Base-by-base conservation (phyloP, 1,284 basidiomycete species). In the Moniliella sp. region DNA sequence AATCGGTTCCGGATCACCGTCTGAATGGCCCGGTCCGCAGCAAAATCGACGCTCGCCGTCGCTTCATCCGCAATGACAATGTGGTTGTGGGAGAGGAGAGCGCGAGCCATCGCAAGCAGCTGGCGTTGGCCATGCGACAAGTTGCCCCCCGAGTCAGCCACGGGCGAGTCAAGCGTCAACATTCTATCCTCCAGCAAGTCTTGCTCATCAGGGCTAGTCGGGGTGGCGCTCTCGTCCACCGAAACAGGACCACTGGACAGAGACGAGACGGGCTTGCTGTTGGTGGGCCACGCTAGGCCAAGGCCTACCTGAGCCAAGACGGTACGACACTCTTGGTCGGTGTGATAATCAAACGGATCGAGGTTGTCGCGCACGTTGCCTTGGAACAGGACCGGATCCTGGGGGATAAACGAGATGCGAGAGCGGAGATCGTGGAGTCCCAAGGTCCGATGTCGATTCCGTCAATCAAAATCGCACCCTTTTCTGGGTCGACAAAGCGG, bases 101-200 rank as follows among this genome's bases (percentile, higher is more conserved):
- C 70, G 25, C 68, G 60, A 0, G 70, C 69, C 15, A 62, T 33
- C 30, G 60, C 52, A 5, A 63, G 43, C 13, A 62, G 48, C 45
- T 64, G 62, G 13, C 56, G 51, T 46, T 62, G 45, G 4, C 47
- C 41, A 1, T 35, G 25, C 14, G 39, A 46, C 36, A 48, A 42
- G 19, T 39, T 35, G 12, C 31, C 34, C 8, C 83, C 83, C 10
- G 76, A 78, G 61, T 86, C 82, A 36, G 72, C 62, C 9, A 88
- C 72, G 18, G 67, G 66, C 0, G 78, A 72, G 54, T 86, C 80
- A 1, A 88, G 65, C 1, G 72, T 70, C n/a, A n/a, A n/a, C n/a
- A n/a, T n/a, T n/a, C n/a, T n/a, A 18, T 71, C 76, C 1, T 75
- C 67, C 25, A 83, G 67, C n/a, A n/a, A n/a, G n/a, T n/a, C n/a